Base-by-base conservation (phyloP, 805 yeast genomes). In the Cyberlindnera suaveolens region DNA sequence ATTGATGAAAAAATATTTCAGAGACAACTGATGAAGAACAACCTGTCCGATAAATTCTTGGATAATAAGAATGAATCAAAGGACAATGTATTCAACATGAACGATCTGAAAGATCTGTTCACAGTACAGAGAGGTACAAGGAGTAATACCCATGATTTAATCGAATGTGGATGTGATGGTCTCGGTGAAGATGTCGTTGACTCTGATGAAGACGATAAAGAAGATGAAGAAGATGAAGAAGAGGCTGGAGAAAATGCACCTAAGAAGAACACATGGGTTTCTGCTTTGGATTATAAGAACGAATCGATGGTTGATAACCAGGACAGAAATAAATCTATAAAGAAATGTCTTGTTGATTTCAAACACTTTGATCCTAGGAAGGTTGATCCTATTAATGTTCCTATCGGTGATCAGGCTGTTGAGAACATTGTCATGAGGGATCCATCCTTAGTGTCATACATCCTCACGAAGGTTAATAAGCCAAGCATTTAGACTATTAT, bases 1-100 rank as follows among this genome's bases (percentile, higher is more conserved):
- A 84, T 89, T 31, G 99, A 93, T 60, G 99, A 93, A 60, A 91
- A 90, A 64, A 90, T 93, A 4, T 81, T 85, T 47, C 98, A 93
- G 60, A 69, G 99, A 16, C 99, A 93, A 61, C 66, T 90, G 42
- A 81, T 87, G 71, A 93, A 93, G 61, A 77, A 69, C 43, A 89
- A 82, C 41, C 64, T 91, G 39, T 85, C 96, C 38, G 82, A 82
- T 48, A 79, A 78, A 50, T 83, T 91, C 52, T 71, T 77, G 50
- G 82, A 70, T 36, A 63, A 66, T 42, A 60, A 64, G 18, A 46
- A 39, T 13, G 59, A 63, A 5, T 69, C 78, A 0, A 77, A 74
- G 26, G 80, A 79, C 52, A 80, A 85, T 55, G 70, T 85, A 2
- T 91, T 91, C 58, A 80, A 81, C 38, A 62, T 68, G 40, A 72